Conservation (phyloP, 225 moss, liverwort and hornwort species). For the Straminergon stramineum region DNA sequence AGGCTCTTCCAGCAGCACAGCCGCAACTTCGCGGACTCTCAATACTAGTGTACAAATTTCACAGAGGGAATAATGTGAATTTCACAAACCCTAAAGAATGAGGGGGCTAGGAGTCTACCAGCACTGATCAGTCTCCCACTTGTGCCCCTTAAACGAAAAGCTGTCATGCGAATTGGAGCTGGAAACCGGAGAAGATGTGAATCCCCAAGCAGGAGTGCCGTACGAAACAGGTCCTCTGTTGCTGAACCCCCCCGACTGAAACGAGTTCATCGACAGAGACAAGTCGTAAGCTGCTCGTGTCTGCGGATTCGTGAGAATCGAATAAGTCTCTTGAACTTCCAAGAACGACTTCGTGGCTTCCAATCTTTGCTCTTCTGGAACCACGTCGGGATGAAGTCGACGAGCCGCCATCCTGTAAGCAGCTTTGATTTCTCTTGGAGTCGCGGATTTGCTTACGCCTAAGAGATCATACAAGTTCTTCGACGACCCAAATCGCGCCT, state of each 20-base stretch:
- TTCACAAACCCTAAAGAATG: constrained; percentile 4
- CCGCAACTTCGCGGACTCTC: constrained; percentile 1
- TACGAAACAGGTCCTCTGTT: constrained; percentile 12
- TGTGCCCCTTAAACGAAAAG: constrained; percentile 46
- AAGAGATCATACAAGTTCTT: constrained; percentile 59
- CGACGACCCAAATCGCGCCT: background rate
- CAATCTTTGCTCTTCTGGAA: constrained; percentile 38
- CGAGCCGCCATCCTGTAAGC: constrained; percentile 74
- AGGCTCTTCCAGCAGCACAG: constrained; percentile 30
- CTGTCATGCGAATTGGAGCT: background rate
- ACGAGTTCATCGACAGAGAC: constrained; percentile 32
- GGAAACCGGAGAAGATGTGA: constrained; percentile 3
- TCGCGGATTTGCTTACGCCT: constrained; percentile 51
- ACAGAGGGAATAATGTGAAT: background rate
- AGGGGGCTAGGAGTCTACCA: constrained; percentile 17
- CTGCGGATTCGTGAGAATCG: constrained; percentile 49
- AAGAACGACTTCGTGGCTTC: constrained; percentile 66
- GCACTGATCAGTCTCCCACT: constrained; percentile 82
- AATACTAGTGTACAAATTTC: background rate
- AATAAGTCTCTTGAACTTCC: constrained; percentile 60
- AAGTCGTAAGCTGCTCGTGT: constrained; percentile 59
- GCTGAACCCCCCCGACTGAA: constrained; percentile 36
- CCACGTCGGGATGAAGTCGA: constrained; percentile 74
- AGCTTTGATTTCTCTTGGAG: constrained; percentile 64
- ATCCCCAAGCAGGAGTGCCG: constrained; percentile 39